Conservation (phyloP, 441 rosid genomes). For the Biscutella laevigata region DNA sequence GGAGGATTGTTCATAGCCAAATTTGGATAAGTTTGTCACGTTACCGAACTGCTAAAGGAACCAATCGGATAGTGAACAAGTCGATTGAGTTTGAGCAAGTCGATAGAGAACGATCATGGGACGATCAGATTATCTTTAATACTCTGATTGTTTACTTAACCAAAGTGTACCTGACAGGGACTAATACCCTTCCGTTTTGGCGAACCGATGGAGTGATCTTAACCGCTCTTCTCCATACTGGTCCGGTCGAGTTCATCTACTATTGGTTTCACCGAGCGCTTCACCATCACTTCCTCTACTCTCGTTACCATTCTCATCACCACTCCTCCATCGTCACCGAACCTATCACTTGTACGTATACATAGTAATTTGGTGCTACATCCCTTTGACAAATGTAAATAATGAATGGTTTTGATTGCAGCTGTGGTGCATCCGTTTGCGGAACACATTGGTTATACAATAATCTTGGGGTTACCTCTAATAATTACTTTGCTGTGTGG, state of each 20-base stretch:
- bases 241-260: conserved; percentile 49
- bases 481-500: conserved; percentile 10
- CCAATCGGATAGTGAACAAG: conserved; percentile 54
- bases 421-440: conserved; percentile 53
- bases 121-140: conserved; percentile 30
- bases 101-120: conserved; percentile 74
- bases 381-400: no score
- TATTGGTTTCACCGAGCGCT: conserved; percentile 49
- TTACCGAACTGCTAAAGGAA: conserved; percentile 60
- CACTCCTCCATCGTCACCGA: conserved; percentile 52
- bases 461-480: conserved; percentile 40
- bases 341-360: conserved; percentile 47
- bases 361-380: no score
- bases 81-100: conserved; percentile 76
- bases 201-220: conserved; percentile 31
- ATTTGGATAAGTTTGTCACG: conserved; percentile 72
- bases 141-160: conserved; percentile 29
- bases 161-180: background rate
- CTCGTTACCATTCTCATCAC: conserved; percentile 55
- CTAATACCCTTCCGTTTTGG: conserved; percentile 30
- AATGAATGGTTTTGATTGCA: conserved; percentile 12
- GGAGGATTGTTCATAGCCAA: conserved; percentile 63
- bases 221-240: conserved; percentile 31
- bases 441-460: conserved; percentile 37
- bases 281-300: conserved; percentile 53